These are phyloP conservation scores for Spergularia marina DNA, from an alignment of 148 eudicot species.

Conservation along the genomic window DNA sequence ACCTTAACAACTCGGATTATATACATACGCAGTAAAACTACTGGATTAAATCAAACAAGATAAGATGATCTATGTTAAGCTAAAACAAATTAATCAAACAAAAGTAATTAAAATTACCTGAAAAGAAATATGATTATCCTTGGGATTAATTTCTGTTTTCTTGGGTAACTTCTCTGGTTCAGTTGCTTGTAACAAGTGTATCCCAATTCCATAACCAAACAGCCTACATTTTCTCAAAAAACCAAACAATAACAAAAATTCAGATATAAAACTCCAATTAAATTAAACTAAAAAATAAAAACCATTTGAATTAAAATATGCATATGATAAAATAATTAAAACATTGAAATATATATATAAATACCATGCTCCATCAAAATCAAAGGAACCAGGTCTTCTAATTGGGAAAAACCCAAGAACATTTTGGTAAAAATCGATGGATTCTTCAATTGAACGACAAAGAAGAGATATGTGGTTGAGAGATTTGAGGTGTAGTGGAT, in stretches of 20 bases:
- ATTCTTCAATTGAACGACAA: conserved; percentile 73
- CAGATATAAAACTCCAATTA: not conserved
- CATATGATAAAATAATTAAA: not conserved
- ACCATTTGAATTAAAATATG: not conserved
- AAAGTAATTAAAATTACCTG: conserved; percentile 46
- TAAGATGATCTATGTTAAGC: too few relatives aligned
- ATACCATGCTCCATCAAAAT: conserved; percentile 92
- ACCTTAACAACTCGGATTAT: too few relatives aligned
- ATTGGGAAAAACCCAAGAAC: conserved; percentile 79
- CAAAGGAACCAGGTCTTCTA: conserved; percentile 71
- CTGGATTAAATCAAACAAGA: too few relatives aligned
- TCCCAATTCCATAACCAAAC: conserved; percentile 73
- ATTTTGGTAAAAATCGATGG: conserved; percentile 67
- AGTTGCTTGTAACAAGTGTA: conserved; percentile 70
- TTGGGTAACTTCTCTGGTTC: conserved; percentile 56
- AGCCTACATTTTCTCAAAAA: conserved; percentile 42
- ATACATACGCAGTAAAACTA: too few relatives aligned
- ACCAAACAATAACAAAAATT: not conserved
- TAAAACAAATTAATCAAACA: too few relatives aligned
- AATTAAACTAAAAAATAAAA: too few relatives aligned
- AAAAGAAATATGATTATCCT: conserved; percentile 86
- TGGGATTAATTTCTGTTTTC: conserved; percentile 73
- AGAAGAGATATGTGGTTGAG: conserved; percentile 77
- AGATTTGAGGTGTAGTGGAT: conserved; percentile 67
- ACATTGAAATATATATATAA: not conserved